A percentile compares a stretch with the other conserved stretches of the same genome.
Evolutionary conservation across 306 rosid species (phyloP).

Genomic region (Cyclanthera cordifolia): DNA sequence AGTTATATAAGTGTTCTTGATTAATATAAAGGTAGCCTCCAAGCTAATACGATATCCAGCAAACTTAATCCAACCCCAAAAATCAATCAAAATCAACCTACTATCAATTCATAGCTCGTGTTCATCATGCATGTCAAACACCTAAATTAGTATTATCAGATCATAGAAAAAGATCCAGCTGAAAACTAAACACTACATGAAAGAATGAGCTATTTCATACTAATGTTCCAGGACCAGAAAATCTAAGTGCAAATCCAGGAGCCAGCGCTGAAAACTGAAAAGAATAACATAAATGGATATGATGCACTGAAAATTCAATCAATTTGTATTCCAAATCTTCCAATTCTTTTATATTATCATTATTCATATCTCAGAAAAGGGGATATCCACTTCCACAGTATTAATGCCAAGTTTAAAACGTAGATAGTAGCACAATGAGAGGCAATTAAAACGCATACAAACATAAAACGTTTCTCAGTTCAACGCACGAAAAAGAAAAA

Average conservation of each 20-base stretch:
- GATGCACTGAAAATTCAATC: background rate
- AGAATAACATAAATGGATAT: background rate
- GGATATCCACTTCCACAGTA: background rate
- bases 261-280: background rate
- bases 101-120: background rate
- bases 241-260: background rate
- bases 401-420: background rate
- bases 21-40: background rate
- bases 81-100: background rate
- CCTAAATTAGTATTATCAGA: background rate
- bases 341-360: background rate
- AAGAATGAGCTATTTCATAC: background rate
- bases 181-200: background rate
- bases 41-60: background rate
- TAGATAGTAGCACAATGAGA: background rate
- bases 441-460: background rate
- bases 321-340: background rate
- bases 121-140: background rate
- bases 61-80: background rate
- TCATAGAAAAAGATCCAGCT: background rate
- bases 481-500: background rate
- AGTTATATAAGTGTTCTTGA: background rate
- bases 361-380: background rate
- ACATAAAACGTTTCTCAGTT: background rate
- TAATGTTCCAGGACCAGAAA: background rate